Conservation (phyloP, 192 early-diverging fungal species). For the Entomortierella beljakovae region DNA sequence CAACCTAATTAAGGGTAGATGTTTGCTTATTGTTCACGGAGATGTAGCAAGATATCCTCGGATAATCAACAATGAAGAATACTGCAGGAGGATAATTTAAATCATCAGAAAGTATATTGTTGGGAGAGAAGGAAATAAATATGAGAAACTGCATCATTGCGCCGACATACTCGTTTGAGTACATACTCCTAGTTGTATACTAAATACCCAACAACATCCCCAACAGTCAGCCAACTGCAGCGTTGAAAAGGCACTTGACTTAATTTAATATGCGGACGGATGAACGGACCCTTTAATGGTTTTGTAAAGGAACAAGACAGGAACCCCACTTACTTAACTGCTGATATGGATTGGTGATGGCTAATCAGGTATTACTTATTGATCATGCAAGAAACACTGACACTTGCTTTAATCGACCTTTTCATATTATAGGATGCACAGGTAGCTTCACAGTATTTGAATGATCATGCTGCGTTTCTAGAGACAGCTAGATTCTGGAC, state of each 20-base stretch:
- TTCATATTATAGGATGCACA: slow-evolving; percentile 56
- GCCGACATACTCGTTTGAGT: not conserved
- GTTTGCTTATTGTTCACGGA: too few species aligned
- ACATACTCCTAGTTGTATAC: not conserved
- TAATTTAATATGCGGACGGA: too few species aligned
- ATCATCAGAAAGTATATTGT: not conserved
- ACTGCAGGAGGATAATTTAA: not conserved
- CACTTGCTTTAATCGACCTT: not conserved
- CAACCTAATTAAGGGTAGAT: too few species aligned
- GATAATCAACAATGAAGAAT: not conserved
- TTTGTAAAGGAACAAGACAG: too few species aligned
- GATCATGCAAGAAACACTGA: too few species aligned
- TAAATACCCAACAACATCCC: not conserved
- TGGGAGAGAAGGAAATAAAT: not conserved
- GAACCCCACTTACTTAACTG: too few species aligned
- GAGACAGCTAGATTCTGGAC: slow-evolving; percentile 63
- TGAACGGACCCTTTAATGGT: too few species aligned
- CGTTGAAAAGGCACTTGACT: too few species aligned
- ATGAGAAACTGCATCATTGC: not conserved
- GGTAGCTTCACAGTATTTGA: slow-evolving; percentile 63
- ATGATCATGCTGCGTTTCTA: slow-evolving; percentile 52
- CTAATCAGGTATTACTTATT: too few species aligned
- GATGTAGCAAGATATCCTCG: too few species aligned
- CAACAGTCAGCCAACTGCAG: not conserved
- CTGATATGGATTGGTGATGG: too few species aligned